Evolutionary conservation across 2,329 filamentous ascomycete genomes (phyloP).

Genomic region (Zymoseptoria ardabiliae): DNA sequence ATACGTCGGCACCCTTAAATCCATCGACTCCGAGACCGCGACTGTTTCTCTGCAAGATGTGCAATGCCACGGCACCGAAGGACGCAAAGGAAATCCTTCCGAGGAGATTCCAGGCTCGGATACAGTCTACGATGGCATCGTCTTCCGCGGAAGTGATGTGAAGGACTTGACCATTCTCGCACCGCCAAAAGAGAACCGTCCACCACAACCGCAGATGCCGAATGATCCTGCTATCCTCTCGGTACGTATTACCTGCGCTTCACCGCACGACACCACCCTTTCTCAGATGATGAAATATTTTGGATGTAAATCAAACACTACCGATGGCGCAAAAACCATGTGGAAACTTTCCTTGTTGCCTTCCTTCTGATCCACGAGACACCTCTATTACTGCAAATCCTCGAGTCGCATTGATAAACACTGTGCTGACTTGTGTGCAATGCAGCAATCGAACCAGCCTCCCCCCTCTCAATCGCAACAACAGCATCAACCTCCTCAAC

Average conservation of each 20-base stretch:
- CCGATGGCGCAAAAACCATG: constrained; percentile 92
- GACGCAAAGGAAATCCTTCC: constrained; percentile 66
- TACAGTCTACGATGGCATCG: constrained; percentile 95
- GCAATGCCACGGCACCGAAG: constrained; percentile 87
- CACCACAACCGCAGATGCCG: constrained; percentile 70
- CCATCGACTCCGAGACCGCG: constrained; percentile 95
- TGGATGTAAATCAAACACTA: constrained; percentile 90
- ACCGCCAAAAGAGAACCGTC: constrained; percentile 57
- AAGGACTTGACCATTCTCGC: constrained; percentile 96
- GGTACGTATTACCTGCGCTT: constrained; percentile 57
- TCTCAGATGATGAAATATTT: constrained; percentile 78
- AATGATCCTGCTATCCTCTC: constrained; percentile 95
- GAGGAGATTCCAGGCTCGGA: constrained; percentile 80
- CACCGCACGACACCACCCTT: constrained; percentile 8
- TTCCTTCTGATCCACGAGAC: constrained; percentile 77
- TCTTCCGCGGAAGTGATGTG: constrained; percentile 96
- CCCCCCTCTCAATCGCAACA: constrained; percentile 21
- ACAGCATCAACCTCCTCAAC: constrained; percentile 31
- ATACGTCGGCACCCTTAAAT: constrained; percentile 91
- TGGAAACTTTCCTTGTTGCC: constrained; percentile 97
- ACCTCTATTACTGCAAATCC: constrained; percentile 1
- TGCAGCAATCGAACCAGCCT: constrained; percentile 4
- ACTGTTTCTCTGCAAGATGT: constrained; percentile 98
- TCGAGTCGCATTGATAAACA: neutral
- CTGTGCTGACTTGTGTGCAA: neutral